These are phyloP conservation scores for Scheffersomyces lignicola DNA, from an alignment of 1,139 yeast species.

Conservation along the genomic window DNA sequence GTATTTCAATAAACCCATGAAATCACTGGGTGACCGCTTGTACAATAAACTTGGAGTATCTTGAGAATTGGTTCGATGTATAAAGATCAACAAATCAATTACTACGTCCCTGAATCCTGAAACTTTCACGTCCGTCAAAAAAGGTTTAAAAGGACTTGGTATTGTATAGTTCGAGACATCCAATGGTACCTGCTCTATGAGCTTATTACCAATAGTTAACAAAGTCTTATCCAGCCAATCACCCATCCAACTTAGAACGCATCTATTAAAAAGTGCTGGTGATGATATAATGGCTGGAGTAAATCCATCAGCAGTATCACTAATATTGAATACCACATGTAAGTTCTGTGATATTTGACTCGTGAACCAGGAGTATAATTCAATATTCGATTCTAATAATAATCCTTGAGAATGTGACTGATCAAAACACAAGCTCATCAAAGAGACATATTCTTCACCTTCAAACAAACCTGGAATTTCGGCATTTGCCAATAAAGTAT, in stretches of 20 bases:
- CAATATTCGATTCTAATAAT: conserved; percentile 68
- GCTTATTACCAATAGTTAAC: conserved; percentile 47
- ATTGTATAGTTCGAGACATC: conserved; percentile 43
- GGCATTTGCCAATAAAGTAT: conserved; percentile 85
- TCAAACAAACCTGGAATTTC: conserved; percentile 90
- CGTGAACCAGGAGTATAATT: conserved; percentile 74
- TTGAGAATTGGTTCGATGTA: conserved; percentile 36
- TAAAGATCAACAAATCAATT: conserved; percentile 44
- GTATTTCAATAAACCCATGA: conserved; percentile 50
- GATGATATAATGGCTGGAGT: conserved; percentile 59
- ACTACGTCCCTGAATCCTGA: conserved; percentile 45
- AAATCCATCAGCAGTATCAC: conserved; percentile 47
- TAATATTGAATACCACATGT: conserved; percentile 81
- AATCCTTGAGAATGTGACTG: conserved; percentile 63
- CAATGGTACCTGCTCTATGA: conserved; percentile 50
- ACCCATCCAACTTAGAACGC: conserved; percentile 90
- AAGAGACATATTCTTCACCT: conserved; percentile 61
- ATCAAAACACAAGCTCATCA: conserved; percentile 60
- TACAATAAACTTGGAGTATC: conserved; percentile 11
- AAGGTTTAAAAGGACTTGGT: conserved; percentile 25
- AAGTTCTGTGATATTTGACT: conserved; percentile 66
- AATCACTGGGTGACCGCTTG: conserved; percentile 45
- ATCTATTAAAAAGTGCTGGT: conserved; percentile 89
- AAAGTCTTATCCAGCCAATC: conserved; percentile 65
- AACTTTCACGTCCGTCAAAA: conserved; percentile 7